Percentiles rank a stretch among this genome's conserved stretches.
Conservation (phyloP, 371 early-diverging fungal species). For the Enteropsectra breve region DNA sequence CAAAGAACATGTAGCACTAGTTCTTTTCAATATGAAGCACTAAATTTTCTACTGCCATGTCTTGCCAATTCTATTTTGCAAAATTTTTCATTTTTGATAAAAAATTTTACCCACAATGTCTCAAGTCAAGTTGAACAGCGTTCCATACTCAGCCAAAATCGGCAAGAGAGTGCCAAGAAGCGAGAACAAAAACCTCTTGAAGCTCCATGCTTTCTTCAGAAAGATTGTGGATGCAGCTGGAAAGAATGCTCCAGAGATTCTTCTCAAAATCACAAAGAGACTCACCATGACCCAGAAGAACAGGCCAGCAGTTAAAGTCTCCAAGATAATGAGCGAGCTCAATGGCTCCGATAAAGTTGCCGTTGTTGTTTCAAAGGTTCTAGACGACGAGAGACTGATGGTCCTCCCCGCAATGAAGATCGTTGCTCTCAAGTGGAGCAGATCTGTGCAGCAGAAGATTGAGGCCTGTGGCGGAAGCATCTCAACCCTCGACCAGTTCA, state of each 20-base stretch:
- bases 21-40: too few species aligned
- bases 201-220: conserved; percentile 22
- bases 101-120: conserved; percentile 5
- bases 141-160: conserved; percentile 21
- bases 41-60: too few species aligned
- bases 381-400: conserved; percentile 58
- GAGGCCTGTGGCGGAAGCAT: conserved; percentile 55
- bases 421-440: conserved; percentile 55
- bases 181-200: conserved; percentile 11
- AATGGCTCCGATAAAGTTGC: conserved; percentile 49
- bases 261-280: conserved; percentile 39
- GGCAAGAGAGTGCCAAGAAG: conserved; percentile 1
- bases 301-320: conserved; percentile 51
- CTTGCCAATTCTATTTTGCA: neutral
- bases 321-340: conserved; percentile 43
- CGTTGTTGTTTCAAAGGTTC: conserved; percentile 58
- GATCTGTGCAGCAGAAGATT: conserved; percentile 52
- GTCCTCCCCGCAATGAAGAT: conserved; percentile 54
- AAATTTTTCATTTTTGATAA: neutral
- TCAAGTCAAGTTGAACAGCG: neutral
- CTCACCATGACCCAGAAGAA: conserved; percentile 42
- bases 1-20: too few species aligned
- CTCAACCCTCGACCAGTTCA: conserved; percentile 59
- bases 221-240: conserved; percentile 23
- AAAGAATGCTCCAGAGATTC: neutral